Base-by-base conservation (phyloP, 73 alveolate genomes). In the Symbiodinium pilosum region DNA sequence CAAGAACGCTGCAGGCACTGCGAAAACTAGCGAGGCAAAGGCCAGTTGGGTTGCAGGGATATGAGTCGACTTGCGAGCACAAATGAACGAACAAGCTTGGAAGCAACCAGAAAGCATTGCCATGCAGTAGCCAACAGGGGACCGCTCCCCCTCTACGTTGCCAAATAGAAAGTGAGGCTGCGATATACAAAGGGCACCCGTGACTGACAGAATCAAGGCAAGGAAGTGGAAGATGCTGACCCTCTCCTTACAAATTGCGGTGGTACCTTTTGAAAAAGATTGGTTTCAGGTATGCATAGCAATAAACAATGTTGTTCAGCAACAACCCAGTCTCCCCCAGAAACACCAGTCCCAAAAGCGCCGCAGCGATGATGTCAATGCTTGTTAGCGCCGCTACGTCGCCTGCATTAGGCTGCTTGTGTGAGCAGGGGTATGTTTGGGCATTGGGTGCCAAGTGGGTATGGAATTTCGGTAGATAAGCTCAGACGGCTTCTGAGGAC, bases 311-410 rank as follows among this genome's bases (percentile, higher is more conserved):
- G n/a, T n/a, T n/a, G n/a, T n/a, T n/a, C n/a, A n/a, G n/a, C n/a
- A n/a, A n/a, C n/a, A 12, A 4, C 28, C 30, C 42, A 47, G n/a
- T n/a, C n/a, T n/a, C 95, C 20, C 97, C 97, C 40, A 91, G 88
- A 32, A 91, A 91, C 30, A 91, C 84, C 30, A 91, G 56, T 28
- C 97, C 97, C 56, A 91, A 69, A 8, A 91, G 54, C 34, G 97
- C 97, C 9, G 97, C 97, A 4, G 88, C 89, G 40, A 91, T 91
- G 41, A 91, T 91, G 83, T 91, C 97, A 38, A 91, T 84, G 77
- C 97, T 91, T 14, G 21, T 47, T 9, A 9, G 14, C 59, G n/a
- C n/a, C n/a, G n/a, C n/a, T n/a, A n/a, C n/a, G n/a, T n/a, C n/a
- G n/a, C 94, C 94, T 7, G 94, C 84, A 0, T 83, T 20, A n/a